These are phyloP conservation scores for Penicillium paxilli DNA, from an alignment of 495 filamentous ascomycete species.

Conservation along the genomic window DNA sequence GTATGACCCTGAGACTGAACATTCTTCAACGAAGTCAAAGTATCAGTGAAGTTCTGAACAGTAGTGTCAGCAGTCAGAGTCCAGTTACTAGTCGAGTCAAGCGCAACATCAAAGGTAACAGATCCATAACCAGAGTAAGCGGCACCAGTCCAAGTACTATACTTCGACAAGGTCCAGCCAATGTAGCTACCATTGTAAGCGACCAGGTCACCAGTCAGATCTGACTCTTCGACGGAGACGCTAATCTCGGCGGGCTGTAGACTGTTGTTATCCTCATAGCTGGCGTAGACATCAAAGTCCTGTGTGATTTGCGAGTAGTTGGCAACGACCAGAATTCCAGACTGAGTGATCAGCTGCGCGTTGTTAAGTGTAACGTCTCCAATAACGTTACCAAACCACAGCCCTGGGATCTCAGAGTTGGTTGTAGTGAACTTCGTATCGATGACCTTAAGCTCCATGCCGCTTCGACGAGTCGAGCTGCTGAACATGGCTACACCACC, in stretches of 20 bases:
- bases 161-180: constrained; percentile 6
- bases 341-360: constrained; percentile 5
- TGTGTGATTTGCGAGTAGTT: constrained; percentile 19
- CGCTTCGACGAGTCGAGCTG: background rate
- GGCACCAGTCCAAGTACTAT: constrained; percentile 12
- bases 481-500: constrained; percentile 19
- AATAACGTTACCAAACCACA: constrained; percentile 18
- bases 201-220: constrained; percentile 14
- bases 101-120: constrained; percentile 8
- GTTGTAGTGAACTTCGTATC: constrained; percentile 14
- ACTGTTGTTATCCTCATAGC: constrained; percentile 10
- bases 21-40: constrained; percentile 4
- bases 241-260: constrained; percentile 10
- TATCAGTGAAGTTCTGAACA: constrained; percentile 16
- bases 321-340: constrained; percentile 12
- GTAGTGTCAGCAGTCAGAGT: constrained; percentile 13
- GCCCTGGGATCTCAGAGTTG: constrained; percentile 6
- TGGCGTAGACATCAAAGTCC: constrained; percentile 18
- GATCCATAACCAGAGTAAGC: constrained; percentile 15
- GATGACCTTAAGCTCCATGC: constrained; percentile 8
- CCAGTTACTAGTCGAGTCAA: constrained; percentile 19
- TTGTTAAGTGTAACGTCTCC: constrained; percentile 5
- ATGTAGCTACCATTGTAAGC: constrained; percentile 15
- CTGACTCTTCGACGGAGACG: constrained; percentile 4
- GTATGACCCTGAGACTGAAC: constrained; percentile 9